phyloP scores from a whole-genome alignment of 441 rosid genomes.

The Dalechampia spathulata region DNA sequence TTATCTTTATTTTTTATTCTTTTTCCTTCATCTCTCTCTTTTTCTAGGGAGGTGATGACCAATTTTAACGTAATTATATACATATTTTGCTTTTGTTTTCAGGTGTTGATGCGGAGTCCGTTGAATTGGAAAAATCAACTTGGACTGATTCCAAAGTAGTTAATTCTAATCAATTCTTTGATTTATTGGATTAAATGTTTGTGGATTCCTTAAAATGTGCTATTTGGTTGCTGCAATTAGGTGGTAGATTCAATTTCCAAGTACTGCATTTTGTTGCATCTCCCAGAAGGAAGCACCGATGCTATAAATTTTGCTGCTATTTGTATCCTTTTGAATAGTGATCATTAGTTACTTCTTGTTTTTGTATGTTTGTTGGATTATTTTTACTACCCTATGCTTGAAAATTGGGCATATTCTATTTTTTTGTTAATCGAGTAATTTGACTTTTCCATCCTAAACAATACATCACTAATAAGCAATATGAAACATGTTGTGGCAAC shows the following conservation, averaged over 20 bases:
- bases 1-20: not conserved
- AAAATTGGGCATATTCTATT: not conserved
- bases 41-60: constrained; percentile 29
- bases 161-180: not conserved
- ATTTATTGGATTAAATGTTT: not conserved
- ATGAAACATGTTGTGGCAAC: too few species aligned
- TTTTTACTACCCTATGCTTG: not conserved
- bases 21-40: not conserved
- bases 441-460: not conserved
- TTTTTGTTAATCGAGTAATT: not conserved
- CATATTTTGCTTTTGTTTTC: too few species aligned
- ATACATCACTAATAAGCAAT: not conserved
- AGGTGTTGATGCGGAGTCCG: constrained; percentile 35
- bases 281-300: constrained; percentile 46
- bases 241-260: constrained; percentile 61
- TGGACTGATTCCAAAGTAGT: constrained; percentile 53
- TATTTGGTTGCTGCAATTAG: constrained; percentile 29
- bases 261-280: constrained; percentile 65
- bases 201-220: not conserved
- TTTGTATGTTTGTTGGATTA: not conserved
- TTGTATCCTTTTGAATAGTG: constrained; percentile 51
- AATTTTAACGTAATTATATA: too few species aligned
- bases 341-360: not conserved
- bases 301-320: constrained; percentile 64
- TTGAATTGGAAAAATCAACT: constrained; percentile 46